phyloP scores from a whole-genome alignment of 768 basidiomycete genomes.

The Boletus speciosus region DNA sequence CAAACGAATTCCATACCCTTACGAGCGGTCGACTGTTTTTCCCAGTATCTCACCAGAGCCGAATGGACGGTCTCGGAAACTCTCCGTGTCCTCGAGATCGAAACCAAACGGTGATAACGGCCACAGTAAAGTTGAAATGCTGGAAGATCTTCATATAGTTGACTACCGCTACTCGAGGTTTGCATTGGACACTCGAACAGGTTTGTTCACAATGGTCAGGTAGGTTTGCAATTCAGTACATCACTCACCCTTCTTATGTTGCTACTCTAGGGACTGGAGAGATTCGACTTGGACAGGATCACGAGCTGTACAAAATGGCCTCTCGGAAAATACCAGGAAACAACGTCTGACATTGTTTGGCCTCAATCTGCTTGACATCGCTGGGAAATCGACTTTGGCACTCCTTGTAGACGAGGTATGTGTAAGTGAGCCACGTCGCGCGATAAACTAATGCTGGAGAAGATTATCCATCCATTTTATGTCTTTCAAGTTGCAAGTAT shows the following conservation, averaged over 20 bases:
- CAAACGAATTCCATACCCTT: slow-evolving; percentile 65
- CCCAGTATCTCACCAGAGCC: slow-evolving; percentile 35
- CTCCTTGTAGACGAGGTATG: slow-evolving; percentile 87
- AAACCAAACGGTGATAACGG: slow-evolving; percentile 34
- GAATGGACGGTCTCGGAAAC: slow-evolving; percentile 24
- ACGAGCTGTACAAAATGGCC: slow-evolving; percentile 60
- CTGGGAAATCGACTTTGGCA: slow-evolving; percentile 73
- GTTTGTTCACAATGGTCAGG: slow-evolving; percentile 81
- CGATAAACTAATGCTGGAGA: slow-evolving; percentile 3
- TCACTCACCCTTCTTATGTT: slow-evolving; percentile 5
- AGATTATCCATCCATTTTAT: slow-evolving; percentile 97
- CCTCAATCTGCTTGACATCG: slow-evolving; percentile 83
- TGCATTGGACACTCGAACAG: slow-evolving; percentile 78
- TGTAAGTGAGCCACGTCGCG: not conserved
- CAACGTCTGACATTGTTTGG: slow-evolving; percentile 80
- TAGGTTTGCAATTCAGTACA: slow-evolving; percentile 28
- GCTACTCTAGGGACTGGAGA: slow-evolving; percentile 74
- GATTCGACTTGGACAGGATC: slow-evolving; percentile 70
- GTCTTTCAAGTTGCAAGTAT: slow-evolving; percentile 98
- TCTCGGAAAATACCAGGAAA: slow-evolving; percentile 48
- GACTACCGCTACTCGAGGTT: slow-evolving; percentile 95
- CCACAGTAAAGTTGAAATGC: slow-evolving; percentile 31
- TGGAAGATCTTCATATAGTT: slow-evolving; percentile 60
- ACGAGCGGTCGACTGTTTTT: slow-evolving; percentile 79
- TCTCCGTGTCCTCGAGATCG: slow-evolving; percentile 22